phyloP scores from a whole-genome alignment of 1,139 yeast genomes.

The Kodamaea suecica region DNA sequence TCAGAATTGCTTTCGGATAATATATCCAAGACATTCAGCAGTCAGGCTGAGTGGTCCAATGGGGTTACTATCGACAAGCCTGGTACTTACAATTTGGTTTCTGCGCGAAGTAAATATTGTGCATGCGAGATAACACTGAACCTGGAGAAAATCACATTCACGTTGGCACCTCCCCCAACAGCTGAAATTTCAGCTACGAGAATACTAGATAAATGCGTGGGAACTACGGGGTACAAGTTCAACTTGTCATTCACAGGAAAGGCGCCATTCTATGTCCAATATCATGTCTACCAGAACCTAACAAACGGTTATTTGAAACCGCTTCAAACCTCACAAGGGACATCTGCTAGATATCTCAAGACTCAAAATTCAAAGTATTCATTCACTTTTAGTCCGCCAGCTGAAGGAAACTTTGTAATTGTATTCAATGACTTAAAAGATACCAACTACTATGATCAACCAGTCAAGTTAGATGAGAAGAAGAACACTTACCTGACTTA shows the following conservation, averaged over 20 bases:
- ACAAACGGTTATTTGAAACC: slow-evolving; percentile 32
- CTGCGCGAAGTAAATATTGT: slow-evolving; percentile 60
- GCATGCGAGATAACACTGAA: slow-evolving; percentile 54
- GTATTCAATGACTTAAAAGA: slow-evolving; percentile 61
- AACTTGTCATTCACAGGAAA: slow-evolving; percentile 72
- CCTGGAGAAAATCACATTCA: slow-evolving; percentile 17
- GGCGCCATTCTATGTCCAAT: slow-evolving; percentile 73
- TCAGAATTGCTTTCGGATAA: slow-evolving; percentile 24
- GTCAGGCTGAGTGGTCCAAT: slow-evolving; percentile 22
- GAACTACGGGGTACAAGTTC: slow-evolving; percentile 76
- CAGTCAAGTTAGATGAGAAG: slow-evolving; percentile 31
- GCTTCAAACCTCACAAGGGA: slow-evolving; percentile 31
- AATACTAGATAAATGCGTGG: slow-evolving; percentile 83
- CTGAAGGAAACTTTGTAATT: slow-evolving; percentile 78
- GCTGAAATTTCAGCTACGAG: slow-evolving; percentile 55
- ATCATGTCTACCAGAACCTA: slow-evolving; percentile 53
- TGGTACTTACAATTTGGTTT: slow-evolving; percentile 58
- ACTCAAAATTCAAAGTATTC: slow-evolving; percentile 29
- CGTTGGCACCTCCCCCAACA: slow-evolving; percentile 43
- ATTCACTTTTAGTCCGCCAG: slow-evolving; percentile 69
- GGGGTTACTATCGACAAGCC: slow-evolving; percentile 50
- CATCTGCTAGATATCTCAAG: slow-evolving; percentile 22
- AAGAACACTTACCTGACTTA: slow-evolving; percentile 49
- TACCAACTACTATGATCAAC: slow-evolving; percentile 41
- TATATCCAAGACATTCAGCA: slow-evolving; percentile 38